Evolutionary conservation across 306 rosid genomes (phyloP), one percentile per base, ranked within the genome.

Genomic region (Rubus idaeus): DNA sequence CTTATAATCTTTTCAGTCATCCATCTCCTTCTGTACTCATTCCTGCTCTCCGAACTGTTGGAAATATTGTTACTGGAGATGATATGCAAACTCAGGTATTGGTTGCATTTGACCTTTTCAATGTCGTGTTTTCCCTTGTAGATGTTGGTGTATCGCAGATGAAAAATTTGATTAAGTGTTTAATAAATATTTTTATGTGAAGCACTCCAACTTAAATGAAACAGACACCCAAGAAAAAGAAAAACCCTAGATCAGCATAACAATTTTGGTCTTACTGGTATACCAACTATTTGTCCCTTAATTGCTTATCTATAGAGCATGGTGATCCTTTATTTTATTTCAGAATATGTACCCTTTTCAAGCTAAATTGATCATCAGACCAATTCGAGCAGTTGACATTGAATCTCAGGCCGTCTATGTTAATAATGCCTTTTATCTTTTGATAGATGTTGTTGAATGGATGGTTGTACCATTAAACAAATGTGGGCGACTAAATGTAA

Each of bases 21-120:
- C 92, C 91, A 45, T 90, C 98, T 57, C 97, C 98, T 40, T 88
- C 98, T 0, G 97, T 94, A 45, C 91, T 94, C 18, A 91, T 94
- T 81, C 98, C 98, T 56, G 98, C 98, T 76, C 97, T 94, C 60
- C 94, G 98, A 8, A 94, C 97, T 0, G 97, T 90, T 68, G 98
- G 98, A 83, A 91, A 93, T 76, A 93, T 93, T 63, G 98, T 93
- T 75, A 93, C 98, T 3, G 98, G 98, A 83, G 98, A 94, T 86
- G 98, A 94, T 84, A 56, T 82, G 88, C 98, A 94, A 84, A 94
- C 98, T 77, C 98, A 93, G 97, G 98, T 91, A 91, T 77, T 74
- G 40, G 10, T 58, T 53, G 3, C 21, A 75, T 20, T 78, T 10
- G 58, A 35, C 71, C 39, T 51, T 44, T 51, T 51, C 42, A 3